Conservation (phyloP, 2,329 filamentous ascomycete species). For the Pseudofabraea citricarpa region DNA sequence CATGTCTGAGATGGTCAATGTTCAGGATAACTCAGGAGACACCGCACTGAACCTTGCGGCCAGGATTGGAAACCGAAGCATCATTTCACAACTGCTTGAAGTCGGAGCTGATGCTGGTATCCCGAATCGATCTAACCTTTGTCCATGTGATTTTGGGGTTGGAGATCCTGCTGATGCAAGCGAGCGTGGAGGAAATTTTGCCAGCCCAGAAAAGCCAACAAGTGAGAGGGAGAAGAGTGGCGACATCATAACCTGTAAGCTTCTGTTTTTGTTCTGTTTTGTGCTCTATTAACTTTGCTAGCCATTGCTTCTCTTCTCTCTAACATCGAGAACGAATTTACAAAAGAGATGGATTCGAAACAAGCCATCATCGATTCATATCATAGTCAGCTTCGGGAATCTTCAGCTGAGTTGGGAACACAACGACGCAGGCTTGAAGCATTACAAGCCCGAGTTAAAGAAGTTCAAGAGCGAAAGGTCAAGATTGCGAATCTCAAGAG, state of each 20-base stretch:
- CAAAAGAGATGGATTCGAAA: conserved; percentile 75
- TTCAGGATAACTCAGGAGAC: conserved; percentile 88
- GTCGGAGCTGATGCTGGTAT: conserved; percentile 93
- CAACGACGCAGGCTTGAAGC: conserved; percentile 70
- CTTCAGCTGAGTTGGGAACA: conserved; percentile 73
- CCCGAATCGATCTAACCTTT: conserved; percentile 81
- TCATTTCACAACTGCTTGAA: conserved; percentile 94
- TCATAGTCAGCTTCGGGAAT: conserved; percentile 74
- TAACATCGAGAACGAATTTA: conserved; percentile 74
- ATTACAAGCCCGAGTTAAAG: conserved; percentile 59
- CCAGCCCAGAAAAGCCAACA: conserved; percentile 40
- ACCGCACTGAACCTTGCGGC: conserved; percentile 93
- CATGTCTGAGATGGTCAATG: conserved; percentile 95
- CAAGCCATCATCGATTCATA: conserved; percentile 79
- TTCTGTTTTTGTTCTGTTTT: not conserved
- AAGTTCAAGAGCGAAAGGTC: conserved; percentile 58
- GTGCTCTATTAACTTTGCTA: conserved; percentile 35
- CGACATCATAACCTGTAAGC: conserved; percentile 75
- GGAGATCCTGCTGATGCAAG: conserved; percentile 53
- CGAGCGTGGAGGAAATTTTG: conserved; percentile 38
- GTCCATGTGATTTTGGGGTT: conserved; percentile 92
- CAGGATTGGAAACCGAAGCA: conserved; percentile 85
- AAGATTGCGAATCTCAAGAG: conserved; percentile 75
- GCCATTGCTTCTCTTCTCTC: conserved; percentile 80
- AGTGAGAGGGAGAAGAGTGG: conserved; percentile 67